These are phyloP conservation scores for Oenanthe javanica DNA, from an alignment of 140 eudicot species.

Conservation along the genomic window DNA sequence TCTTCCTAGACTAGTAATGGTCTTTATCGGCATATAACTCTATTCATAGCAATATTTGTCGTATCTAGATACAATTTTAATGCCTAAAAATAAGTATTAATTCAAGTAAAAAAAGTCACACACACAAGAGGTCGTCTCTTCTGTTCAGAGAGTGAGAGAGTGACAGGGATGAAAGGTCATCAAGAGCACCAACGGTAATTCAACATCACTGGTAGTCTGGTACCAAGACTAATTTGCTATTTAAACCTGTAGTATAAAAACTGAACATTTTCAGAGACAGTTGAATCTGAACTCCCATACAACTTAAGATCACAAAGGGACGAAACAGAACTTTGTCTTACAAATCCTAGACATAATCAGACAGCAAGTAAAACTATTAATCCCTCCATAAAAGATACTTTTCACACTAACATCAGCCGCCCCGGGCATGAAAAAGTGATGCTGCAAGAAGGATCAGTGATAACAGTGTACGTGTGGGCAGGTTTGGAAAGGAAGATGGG, in stretches of 20 bases:
- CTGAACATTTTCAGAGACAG: not conserved
- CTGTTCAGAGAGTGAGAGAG: not conserved
- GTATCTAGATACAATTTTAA: not conserved
- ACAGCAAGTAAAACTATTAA: not conserved
- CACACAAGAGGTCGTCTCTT: not conserved
- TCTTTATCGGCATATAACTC: not conserved
- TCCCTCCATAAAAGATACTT: slow-evolving; percentile 3
- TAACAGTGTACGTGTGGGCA: slow-evolving; percentile 43
- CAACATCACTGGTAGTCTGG: not conserved
- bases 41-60: not conserved
- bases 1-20: not conserved
- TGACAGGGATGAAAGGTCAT: not conserved
- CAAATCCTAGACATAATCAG: slow-evolving; percentile 6
- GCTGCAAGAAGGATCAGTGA: slow-evolving; percentile 40
- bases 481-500: slow-evolving; percentile 74
- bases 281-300: not conserved
- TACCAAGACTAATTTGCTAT: not conserved
- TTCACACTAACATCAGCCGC: slow-evolving; percentile 22
- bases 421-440: slow-evolving; percentile 60
- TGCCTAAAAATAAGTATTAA: not conserved
- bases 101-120: not conserved
- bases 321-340: not conserved
- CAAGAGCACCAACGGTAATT: not conserved
- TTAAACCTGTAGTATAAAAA: not conserved
- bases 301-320: not conserved